Percentiles rank a stretch among this genome's conserved stretches.
Evolutionary conservation across 2,329 filamentous ascomycete genomes (phyloP).

Genomic region (Aspergillus sp.): DNA sequence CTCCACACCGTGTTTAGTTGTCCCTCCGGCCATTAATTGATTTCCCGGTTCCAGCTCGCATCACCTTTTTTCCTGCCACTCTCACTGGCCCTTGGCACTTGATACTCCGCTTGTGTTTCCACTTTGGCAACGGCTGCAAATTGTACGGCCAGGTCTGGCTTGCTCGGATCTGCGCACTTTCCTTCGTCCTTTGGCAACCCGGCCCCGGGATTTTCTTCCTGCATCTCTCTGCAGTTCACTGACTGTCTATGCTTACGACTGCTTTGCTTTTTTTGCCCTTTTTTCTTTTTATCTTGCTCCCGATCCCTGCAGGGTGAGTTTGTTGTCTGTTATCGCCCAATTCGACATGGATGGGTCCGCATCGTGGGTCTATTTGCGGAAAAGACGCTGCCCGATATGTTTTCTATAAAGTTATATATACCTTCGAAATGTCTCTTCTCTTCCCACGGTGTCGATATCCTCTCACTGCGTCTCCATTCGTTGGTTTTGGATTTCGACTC

Average conservation of each 20-base stretch:
- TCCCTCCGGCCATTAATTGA: too few species aligned
- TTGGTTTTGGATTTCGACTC: conserved; percentile 2
- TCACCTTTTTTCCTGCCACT: not conserved
- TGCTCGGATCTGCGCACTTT: not conserved
- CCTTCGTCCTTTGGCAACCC: not conserved
- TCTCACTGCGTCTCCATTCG: not conserved
- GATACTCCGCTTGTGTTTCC: too few species aligned
- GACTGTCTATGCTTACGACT: conserved; percentile 3
- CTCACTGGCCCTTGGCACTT: too few species aligned
- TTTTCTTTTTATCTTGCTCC: not conserved
- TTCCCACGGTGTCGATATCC: not conserved
- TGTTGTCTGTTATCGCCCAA: conserved; percentile 18
- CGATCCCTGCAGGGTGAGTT: conserved; percentile 9
- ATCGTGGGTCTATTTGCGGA: conserved; percentile 13
- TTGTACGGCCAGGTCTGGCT: too few species aligned
- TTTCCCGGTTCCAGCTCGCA: not conserved
- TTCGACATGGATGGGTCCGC: conserved; percentile 11
- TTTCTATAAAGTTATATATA: conserved; percentile 8
- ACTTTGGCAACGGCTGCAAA: too few species aligned
- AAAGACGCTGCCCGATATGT: conserved; percentile 17
- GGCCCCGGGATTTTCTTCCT: not conserved
- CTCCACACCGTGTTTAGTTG: not conserved
- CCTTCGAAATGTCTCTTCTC: not conserved
- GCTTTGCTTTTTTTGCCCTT: not conserved
- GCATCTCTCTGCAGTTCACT: not conserved